phyloP scores from a whole-genome alignment of 441 rosid species.

The Arabidopsis hybrid region DNA sequence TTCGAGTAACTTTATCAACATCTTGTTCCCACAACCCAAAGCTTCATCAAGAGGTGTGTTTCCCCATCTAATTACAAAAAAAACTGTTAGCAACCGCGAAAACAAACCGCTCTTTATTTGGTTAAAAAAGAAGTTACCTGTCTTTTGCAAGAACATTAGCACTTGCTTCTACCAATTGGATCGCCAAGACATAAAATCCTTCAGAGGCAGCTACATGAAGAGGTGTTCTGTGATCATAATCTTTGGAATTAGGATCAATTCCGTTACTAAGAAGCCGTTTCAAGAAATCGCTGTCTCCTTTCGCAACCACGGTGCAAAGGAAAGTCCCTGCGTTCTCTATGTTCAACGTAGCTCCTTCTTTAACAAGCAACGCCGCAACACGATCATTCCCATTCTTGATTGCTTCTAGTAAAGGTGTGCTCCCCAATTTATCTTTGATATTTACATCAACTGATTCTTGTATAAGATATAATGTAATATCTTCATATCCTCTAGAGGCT shows the following conservation, averaged over 20 bases:
- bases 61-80: constrained; percentile 68
- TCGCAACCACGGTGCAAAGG: constrained; percentile 73
- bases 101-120: neutral
- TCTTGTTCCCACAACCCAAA: constrained; percentile 58
- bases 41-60: constrained; percentile 77
- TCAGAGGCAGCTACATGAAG: constrained; percentile 86
- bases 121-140: constrained; percentile 53
- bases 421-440: constrained; percentile 70
- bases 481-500: constrained; percentile 78
- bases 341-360: constrained; percentile 64
- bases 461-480: constrained; percentile 63
- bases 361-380: constrained; percentile 62
- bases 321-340: constrained; percentile 76
- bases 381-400: constrained; percentile 72
- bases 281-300: constrained; percentile 63
- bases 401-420: constrained; percentile 83
- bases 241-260: constrained; percentile 72
- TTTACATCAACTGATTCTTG: constrained; percentile 66
- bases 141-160: constrained; percentile 76
- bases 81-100: constrained; percentile 18
- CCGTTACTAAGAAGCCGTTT: constrained; percentile 66
- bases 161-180: constrained; percentile 65
- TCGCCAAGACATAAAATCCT: constrained; percentile 64
- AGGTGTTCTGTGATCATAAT: constrained; percentile 76
- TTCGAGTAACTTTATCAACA: constrained; percentile 69